Conservation (phyloP, 208 protist genomes). For the Leishmania guyanensis region DNA sequence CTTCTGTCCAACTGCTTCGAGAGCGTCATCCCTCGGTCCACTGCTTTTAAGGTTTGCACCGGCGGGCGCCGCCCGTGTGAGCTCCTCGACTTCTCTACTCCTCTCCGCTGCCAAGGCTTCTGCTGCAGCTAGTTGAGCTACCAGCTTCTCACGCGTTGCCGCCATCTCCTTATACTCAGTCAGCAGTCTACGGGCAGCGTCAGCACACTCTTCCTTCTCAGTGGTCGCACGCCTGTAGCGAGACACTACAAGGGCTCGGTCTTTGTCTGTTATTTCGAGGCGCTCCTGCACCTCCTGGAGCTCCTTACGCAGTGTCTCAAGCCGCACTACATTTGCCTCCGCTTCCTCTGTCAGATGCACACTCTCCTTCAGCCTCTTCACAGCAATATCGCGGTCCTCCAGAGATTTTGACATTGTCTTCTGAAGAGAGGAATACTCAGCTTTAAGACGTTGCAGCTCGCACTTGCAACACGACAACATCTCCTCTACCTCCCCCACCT, state of each 20-base stretch:
- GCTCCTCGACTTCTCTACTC: neutral
- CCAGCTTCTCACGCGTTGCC: slow-evolving; percentile 9
- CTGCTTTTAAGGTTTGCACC: neutral
- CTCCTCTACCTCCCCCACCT: slow-evolving; percentile 20
- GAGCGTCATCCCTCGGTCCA: neutral
- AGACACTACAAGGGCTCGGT: slow-evolving; percentile 26
- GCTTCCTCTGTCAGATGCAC: slow-evolving; percentile 28
- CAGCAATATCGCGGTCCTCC: slow-evolving; percentile 23
- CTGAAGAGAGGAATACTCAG: slow-evolving; percentile 18
- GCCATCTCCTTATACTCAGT: slow-evolving; percentile 30
- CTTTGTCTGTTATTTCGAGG: slow-evolving; percentile 19
- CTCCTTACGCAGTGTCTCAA: slow-evolving; percentile 23
- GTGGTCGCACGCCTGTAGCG: slow-evolving; percentile 28
- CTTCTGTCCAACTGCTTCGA: neutral
- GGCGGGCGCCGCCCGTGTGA: neutral
- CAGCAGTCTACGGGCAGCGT: slow-evolving; percentile 23
- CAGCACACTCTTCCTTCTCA: slow-evolving; percentile 44
- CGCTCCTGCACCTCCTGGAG: slow-evolving; percentile 27
- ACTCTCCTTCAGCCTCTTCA: slow-evolving; percentile 23
- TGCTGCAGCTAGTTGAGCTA: slow-evolving; percentile 6
- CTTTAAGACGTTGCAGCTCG: slow-evolving; percentile 23
- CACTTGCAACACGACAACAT: slow-evolving; percentile 4
- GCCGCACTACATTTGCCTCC: slow-evolving; percentile 10
- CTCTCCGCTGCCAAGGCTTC: slow-evolving; percentile 7
- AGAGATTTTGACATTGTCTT: slow-evolving; percentile 4